phyloP scores from a whole-genome alignment of 768 basidiomycete species.

The Pleurotus tuoliensis region DNA sequence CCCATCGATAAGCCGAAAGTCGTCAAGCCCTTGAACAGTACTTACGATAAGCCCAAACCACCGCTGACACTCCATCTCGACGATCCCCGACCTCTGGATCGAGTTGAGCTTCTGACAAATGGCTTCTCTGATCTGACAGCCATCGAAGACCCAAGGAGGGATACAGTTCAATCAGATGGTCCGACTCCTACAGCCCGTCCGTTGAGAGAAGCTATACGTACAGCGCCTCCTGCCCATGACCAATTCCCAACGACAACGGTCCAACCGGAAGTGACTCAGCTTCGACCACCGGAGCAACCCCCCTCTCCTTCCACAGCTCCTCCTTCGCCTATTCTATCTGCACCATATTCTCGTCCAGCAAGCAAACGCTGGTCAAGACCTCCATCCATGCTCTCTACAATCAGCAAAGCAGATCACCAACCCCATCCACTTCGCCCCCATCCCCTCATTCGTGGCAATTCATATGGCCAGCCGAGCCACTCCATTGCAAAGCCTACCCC shows the following conservation, averaged over 20 bases:
- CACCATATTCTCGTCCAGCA: conserved; percentile 26
- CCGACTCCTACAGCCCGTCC: not conserved
- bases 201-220: not conserved
- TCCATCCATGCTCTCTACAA: conserved; percentile 59
- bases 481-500: conserved; percentile 45
- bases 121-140: not conserved
- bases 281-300: not conserved
- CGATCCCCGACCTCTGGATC: not conserved
- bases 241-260: not conserved
- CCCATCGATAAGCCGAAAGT: conserved; percentile 5
- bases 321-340: conserved; percentile 17
- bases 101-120: not conserved
- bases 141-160: not conserved
- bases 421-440: conserved; percentile 55
- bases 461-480: conserved; percentile 49
- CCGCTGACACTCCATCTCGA: not conserved
- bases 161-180: not conserved
- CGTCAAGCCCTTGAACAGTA: not conserved
- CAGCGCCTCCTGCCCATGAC: conserved; percentile 1
- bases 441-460: conserved; percentile 73
- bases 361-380: conserved; percentile 49
- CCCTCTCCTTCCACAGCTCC: not conserved
- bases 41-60: conserved; percentile 10
- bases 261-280: not conserved
- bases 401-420: conserved; percentile 24